Base-by-base conservation (phyloP, 106 monocot genomes). In the Allium cepa region DNA sequence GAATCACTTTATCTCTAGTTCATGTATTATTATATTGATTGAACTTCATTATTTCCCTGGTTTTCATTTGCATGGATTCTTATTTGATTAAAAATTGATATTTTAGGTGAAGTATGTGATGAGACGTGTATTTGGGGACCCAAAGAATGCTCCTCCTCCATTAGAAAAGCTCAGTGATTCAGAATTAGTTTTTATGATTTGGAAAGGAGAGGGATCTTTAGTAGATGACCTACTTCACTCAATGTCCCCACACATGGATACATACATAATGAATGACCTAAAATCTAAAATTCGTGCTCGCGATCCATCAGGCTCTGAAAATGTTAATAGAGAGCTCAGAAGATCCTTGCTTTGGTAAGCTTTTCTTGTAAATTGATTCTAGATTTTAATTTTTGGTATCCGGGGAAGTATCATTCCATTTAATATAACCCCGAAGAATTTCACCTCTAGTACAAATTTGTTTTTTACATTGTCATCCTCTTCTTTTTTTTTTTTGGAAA, bases 151-250 rank as follows among this genome's bases (percentile, higher is more conserved):
- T 50, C 97, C 97, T 48, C 92, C 97, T 56, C 97, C 89, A 1
- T 61, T 97, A 49, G 74, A 79, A 84, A 89, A 78, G 78, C 75
- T 97, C 27, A 75, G 69, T 14, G 82, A 81, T 11, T 82, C 82
- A 66, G 78, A 65, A 7, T 53, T 89, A 45, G 76, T 92, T 56
- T 78, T 78, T 53, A 75, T 72, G 9, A 52, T 97, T 15, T 97
- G 97, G 97, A 92, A 86, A 63, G 97, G 92, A 48, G 89, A 97
- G 73, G 82, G 82, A 28, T 97, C 97, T n/a, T 66, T 97, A 17
- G 87, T 97, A 62, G 82, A 84, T 55, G 97, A 97, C 46, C 81
- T 97, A 10, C 89, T 92, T 27, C 76, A 79, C 53, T 89, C 79
- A 62, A 86, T 97, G 84, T 68, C 73, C 11, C 76, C 83, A 65